Base-by-base conservation (phyloP, 2,329 filamentous ascomycete species). In the Botrytis fabae region DNA sequence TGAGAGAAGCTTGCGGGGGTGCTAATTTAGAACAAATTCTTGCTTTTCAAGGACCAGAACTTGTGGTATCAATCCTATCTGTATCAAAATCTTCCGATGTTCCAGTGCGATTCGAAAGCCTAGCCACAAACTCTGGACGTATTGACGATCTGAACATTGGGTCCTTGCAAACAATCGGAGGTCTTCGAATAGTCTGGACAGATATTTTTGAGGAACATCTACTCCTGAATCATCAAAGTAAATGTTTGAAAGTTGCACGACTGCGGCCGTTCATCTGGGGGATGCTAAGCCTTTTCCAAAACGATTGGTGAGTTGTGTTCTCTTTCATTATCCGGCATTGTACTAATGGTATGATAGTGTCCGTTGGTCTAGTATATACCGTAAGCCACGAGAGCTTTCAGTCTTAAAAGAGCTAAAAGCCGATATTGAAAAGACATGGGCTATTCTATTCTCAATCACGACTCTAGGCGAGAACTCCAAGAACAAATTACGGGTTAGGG, bases 361-460 rank as follows among this genome's bases (percentile, higher is more conserved):
- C n/a, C 40, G 62, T 10, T 46, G 62, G 40, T 46, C 62, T 46
- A 46, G 60, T 4, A 64, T 46, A 64, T 64, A 64, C 42, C 40
- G 40, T 35, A 8, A 46, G 14, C 40, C 62, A 35, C n/a, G 44
- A 46, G 40, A n/a, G n/a, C 42, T 32, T 42, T 64, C 62, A 46
- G 25, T 64, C 14, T 46, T 64, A 40, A 64, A 46, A 42, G 62
- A 46, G 32, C 40, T 64, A 20, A 64, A 64, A 46, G 62, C 42
- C 25, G 62, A 35, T 65, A 65, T 48, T 35, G 62, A 48, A 64
- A 64, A 64, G 42, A 64, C 62, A 25, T 46, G n/a, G 62, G 40
- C 40, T 18, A 46, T 64, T 8, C 9, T 64, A 7, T 64, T 64
- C 62, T 46, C 42, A 2, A 64, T 64, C 12, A 32, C 40, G 48